Evolutionary conservation across 768 basidiomycete genomes (phyloP), one percentile per base, ranked within the genome.

Genomic region (Tulasnella calospora): DNA sequence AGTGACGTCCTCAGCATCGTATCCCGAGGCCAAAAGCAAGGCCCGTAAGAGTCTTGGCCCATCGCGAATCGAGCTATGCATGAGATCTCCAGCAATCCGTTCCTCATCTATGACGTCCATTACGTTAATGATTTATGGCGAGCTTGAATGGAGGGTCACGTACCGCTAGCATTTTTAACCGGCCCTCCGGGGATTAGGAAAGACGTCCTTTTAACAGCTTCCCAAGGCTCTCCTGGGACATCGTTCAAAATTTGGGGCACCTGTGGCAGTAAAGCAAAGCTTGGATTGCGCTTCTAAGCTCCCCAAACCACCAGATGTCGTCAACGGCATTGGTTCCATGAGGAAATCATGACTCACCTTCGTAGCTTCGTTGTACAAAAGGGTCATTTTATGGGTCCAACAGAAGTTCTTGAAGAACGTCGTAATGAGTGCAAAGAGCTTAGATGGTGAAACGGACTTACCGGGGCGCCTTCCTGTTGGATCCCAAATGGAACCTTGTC

Each of bases 381-480:
- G 27, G 6, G 61, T 67, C 61, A 33, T 30, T 30, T 67, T 67
- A 2, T 67, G 61, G 6, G 61, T 0, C 61, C 61, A 67, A 19
- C 30, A 30, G 17, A 67, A 67, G 33, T 51, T 67, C 61, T 35
- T 67, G 1, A 19, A 67, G 61, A 27, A 8, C 21, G 9, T 4
- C 7, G n/a, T 51, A 23, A n/a, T 51, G 21, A 51, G 21, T n/a
- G n/a, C n/a, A 51, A 5, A n/a, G 23, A 9, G n/a, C 21, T n/a
- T 23, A 6, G 51, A 12, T 21, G 51, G 7, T 23, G 51, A 5
- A 7, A 51, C 51, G 51, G 51, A 12, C 21, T 21, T 36, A 78
- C 77, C 44, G 77, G 77, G 23, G 71, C 77, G 27, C n/a, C 77
- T 36, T 78, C 77, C 13, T 78, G 27, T 40, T 71, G 33, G 38